A percentile compares a stretch with the other conserved stretches of the same genome.
Conservation (phyloP, 768 basidiomycete species). For the Tulasnella sp. region DNA sequence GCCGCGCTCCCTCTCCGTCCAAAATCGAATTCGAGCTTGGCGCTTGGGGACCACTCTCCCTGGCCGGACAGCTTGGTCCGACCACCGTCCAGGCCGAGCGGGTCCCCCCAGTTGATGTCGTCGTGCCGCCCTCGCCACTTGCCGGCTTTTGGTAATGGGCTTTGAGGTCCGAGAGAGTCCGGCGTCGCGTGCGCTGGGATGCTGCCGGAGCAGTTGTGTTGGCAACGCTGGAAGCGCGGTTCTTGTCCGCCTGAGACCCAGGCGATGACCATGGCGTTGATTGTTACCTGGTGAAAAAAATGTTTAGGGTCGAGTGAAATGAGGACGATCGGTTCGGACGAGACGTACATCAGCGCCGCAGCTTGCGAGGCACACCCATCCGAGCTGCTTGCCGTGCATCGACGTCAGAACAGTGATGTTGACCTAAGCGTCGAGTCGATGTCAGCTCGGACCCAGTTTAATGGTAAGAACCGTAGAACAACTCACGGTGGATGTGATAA, state of each 20-base stretch:
- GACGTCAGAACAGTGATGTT: constrained; percentile 55
- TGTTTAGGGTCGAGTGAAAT: not conserved
- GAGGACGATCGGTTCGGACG: not conserved
- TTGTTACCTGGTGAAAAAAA: constrained; percentile 47
- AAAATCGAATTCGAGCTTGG: not conserved
- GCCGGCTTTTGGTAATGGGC: not conserved
- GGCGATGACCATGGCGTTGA: constrained; percentile 55
- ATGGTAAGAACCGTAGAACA: no score
- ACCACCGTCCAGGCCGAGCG: not conserved
- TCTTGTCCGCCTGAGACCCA: constrained; percentile 48
- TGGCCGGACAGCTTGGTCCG: not conserved
- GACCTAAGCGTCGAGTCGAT: constrained; percentile 38
- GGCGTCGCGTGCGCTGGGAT: not conserved
- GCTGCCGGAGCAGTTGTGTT: not conserved
- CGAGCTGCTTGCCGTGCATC: constrained; percentile 52
- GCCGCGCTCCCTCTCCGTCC: not conserved
- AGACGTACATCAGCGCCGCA: constrained; percentile 48
- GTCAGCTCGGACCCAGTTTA: no score
- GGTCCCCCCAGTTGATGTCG: not conserved
- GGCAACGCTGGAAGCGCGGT: not conserved
- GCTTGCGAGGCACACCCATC: constrained; percentile 54
- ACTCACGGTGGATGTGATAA: constrained; percentile 57
- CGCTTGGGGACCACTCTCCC: not conserved
- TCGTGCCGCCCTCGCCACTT: not conserved
- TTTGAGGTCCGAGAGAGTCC: not conserved